Conservation (phyloP, 208 protist genomes). For the Trichomonas gallinae region DNA sequence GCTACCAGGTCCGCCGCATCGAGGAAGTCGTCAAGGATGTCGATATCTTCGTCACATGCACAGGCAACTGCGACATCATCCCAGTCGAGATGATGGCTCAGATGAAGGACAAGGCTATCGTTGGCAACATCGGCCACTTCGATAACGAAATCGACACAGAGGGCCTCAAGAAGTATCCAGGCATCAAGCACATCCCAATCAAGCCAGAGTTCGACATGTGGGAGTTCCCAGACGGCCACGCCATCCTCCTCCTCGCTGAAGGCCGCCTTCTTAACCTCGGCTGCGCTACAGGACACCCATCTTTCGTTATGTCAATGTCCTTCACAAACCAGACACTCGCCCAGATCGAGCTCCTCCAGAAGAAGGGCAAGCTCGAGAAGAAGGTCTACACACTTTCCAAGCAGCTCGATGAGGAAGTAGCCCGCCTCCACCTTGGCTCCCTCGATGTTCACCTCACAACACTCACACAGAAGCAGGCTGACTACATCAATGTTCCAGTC, state of each 20-base stretch:
- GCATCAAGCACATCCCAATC: slow-evolving; percentile 77
- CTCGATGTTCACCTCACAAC: slow-evolving; percentile 88
- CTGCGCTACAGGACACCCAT: slow-evolving; percentile 96
- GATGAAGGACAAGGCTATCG: slow-evolving; percentile 96
- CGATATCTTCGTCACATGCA: slow-evolving; percentile 19
- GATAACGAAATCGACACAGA: slow-evolving; percentile 97
- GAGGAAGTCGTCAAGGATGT: slow-evolving; percentile 93
- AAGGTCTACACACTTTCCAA: slow-evolving; percentile 93
- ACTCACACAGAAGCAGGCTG: slow-evolving; percentile 75
- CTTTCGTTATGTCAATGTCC: slow-evolving; percentile 98
- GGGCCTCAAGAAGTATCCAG: slow-evolving; percentile 66
- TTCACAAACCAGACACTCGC: slow-evolving; percentile 98
- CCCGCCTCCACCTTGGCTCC: slow-evolving; percentile 80
- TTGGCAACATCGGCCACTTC: slow-evolving; percentile 99
- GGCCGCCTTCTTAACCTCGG: slow-evolving; percentile 93
- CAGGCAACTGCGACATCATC: slow-evolving; percentile 73
- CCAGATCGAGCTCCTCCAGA: slow-evolving; percentile 88
- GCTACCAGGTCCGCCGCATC: too few species aligned
- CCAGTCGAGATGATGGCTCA: slow-evolving; percentile 74
- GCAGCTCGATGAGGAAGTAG: slow-evolving; percentile 95
- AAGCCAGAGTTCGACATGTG: slow-evolving; percentile 96
- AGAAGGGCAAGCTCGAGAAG: slow-evolving; percentile 65
- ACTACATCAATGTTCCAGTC: slow-evolving; percentile 86
- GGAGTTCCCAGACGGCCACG: slow-evolving; percentile 68
- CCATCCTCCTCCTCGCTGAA: slow-evolving; percentile 52